Conservation (phyloP, 2,329 filamentous ascomycete genomes). For the Endoconidiophora laricicola region DNA sequence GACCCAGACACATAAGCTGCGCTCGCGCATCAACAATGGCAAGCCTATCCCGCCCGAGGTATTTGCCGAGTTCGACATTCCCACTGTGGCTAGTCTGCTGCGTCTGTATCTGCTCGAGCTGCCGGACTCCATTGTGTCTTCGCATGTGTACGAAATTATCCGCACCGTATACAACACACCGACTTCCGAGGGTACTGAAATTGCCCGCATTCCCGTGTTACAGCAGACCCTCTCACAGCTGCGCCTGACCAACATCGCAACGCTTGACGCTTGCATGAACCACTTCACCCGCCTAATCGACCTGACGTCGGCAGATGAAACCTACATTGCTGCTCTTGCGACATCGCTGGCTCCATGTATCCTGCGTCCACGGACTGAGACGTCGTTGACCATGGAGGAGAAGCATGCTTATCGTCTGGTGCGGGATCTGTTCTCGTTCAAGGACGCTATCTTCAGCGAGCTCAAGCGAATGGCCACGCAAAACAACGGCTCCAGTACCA, state of each 20-base stretch:
- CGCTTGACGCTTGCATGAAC: constrained; percentile 94
- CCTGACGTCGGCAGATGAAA: constrained; percentile 85
- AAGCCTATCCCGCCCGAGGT: constrained; percentile 60
- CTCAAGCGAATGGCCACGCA: constrained; percentile 75
- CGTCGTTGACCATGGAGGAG: constrained; percentile 85
- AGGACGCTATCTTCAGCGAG: constrained; percentile 88
- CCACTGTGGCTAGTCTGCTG: constrained; percentile 78
- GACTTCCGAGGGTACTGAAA: constrained; percentile 57
- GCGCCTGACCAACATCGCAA: constrained; percentile 91
- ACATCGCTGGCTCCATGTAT: constrained; percentile 67
- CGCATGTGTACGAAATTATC: constrained; percentile 96
- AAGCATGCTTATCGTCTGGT: constrained; percentile 82
- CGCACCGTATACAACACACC: constrained; percentile 89
- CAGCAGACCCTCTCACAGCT: constrained; percentile 93
- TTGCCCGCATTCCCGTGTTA: constrained; percentile 70
- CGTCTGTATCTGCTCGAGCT: constrained; percentile 92
- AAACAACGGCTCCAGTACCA: constrained; percentile 40
- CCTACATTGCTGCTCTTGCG: constrained; percentile 61
- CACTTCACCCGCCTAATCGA: constrained; percentile 96
- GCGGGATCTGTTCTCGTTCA: constrained; percentile 81
- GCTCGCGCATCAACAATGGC: constrained; percentile 71
- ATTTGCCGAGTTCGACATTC: constrained; percentile 79
- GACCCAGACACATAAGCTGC: constrained; percentile 66
- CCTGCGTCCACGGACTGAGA: constrained; percentile 72
- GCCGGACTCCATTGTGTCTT: constrained; percentile 94